Conservation (phyloP, 2,329 filamentous ascomycete species). For the Aureobasidium pullulans region DNA sequence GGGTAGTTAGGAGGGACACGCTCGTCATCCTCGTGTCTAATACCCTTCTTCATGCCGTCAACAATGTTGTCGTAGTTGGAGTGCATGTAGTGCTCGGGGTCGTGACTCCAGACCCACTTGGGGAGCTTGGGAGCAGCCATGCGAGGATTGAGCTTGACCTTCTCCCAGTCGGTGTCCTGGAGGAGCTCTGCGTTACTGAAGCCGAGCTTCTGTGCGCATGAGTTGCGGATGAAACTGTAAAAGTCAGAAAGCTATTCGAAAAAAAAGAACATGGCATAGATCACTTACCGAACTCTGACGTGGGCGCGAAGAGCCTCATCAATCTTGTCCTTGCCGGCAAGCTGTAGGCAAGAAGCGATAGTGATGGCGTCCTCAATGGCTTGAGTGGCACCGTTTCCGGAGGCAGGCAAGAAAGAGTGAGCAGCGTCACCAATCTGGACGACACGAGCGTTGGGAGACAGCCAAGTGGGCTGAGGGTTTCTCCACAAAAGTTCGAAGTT, state of each 20-base stretch:
- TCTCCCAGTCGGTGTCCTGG: constrained; percentile 43
- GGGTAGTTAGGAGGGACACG: constrained; percentile 39
- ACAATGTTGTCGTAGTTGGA: constrained; percentile 37
- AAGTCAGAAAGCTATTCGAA: background rate
- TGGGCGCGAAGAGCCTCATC: constrained; percentile 34
- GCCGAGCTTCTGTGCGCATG: constrained; percentile 43
- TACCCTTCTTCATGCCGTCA: constrained; percentile 34
- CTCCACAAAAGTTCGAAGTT: constrained; percentile 39
- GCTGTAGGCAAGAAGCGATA: constrained; percentile 39
- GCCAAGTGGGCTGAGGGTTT: constrained; percentile 40
- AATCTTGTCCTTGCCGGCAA: constrained; percentile 35
- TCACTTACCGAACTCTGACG: constrained; percentile 33
- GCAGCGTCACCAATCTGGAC: constrained; percentile 40
- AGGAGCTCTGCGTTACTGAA: constrained; percentile 42
- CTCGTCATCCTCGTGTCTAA: constrained; percentile 36
- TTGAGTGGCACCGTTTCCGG: constrained; percentile 40
- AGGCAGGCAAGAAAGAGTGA: constrained; percentile 39
- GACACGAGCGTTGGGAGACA: constrained; percentile 35
- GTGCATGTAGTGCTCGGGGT: constrained; percentile 39
- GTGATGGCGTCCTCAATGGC: constrained; percentile 42
- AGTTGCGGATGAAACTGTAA: constrained; percentile 38
- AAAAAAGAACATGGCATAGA: background rate
- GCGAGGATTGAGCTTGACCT: constrained; percentile 39
- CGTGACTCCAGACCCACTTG: constrained; percentile 40
- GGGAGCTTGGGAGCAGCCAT: constrained; percentile 38